phyloP scores from a whole-genome alignment of 129 eudicot genomes.

The Chrysanthemum lavandulifolium region DNA sequence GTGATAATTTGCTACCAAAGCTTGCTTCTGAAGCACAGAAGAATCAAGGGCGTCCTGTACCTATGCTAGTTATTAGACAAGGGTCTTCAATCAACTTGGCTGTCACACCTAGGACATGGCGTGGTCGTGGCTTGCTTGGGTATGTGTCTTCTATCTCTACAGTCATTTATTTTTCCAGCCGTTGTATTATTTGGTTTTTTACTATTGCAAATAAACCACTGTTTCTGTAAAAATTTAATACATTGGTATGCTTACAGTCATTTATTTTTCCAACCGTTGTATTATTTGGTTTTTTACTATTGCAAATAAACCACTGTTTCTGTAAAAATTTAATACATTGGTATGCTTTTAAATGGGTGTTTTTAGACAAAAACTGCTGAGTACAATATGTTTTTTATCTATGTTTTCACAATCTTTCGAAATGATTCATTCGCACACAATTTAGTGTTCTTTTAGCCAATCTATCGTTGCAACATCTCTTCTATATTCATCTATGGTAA shows the following conservation, averaged over 20 bases:
- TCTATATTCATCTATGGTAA: not conserved
- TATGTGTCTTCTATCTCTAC: constrained; percentile 31
- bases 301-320: no score
- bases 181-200: not conserved
- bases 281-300: not conserved
- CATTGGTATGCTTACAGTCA: not conserved
- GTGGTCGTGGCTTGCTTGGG: constrained; percentile 94
- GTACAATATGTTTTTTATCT: not conserved
- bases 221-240: no score
- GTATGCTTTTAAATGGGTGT: not conserved
- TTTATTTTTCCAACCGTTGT: not conserved
- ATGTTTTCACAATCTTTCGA: not conserved
- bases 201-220: no score
- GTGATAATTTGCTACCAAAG: constrained; percentile 69
- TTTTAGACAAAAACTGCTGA: not conserved
- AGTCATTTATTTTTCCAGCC: not conserved
- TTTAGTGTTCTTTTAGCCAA: not conserved
- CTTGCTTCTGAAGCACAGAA: constrained; percentile 86
- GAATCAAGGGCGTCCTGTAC: constrained; percentile 55
- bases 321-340: no score
- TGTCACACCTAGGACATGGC: constrained; percentile 91
- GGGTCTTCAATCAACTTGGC: constrained; percentile 58
- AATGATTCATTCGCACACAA: not conserved
- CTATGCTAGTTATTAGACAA: constrained; percentile 76
- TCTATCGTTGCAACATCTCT: not conserved